Evolutionary conservation across 163 green algal genomes (phyloP), one percentile per base, ranked within the genome.

Genomic region (Scenedesmus sp.): DNA sequence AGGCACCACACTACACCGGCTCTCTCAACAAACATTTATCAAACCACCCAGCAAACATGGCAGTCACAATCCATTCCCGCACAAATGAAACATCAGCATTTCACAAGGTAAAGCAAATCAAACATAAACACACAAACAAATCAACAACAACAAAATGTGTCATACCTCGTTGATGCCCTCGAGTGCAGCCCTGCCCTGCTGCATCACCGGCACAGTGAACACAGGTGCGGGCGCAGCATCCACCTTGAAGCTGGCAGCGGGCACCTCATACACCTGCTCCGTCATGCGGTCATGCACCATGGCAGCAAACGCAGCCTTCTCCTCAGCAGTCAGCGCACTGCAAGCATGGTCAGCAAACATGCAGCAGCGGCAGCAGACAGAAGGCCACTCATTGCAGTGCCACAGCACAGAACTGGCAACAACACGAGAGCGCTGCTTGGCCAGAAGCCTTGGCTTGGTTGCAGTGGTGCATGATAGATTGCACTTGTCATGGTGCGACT

Each of bases 261-360:
- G 96, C 13, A 81, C n/a, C 26, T 87, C 24, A 90, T 99, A 99
- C 3, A 99, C 94, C 94, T 98, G 93, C 97, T 99, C 98, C 35
- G 98, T 99, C 98, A 99, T 99, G 89, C 98, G 96, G 93, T 99
- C 98, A 93, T 99, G 98, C 81, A 96, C 95, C 92, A 98, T 91
- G 4, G 91, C 90, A 4, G 96, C 95, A 93, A 99, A 98, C 2
- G 90, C 76, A 0, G 84, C 61, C 65, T 92, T 85, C 84, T 97
- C 94, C 82, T 88, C 93, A 9, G 83, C 72, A 20, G 91, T 93
- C 20, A 99, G 94, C 43, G 94, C 91, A 76, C 65, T 76, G 30
- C 49, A 56, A 56, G 15, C 56, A 70, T 33, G 20, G 9, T 20
- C 56, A 16, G 26, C 15, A 68, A 20, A 76, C 7, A 76, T 0